Conservation (phyloP, 2,329 filamentous ascomycete species). For the Immersiporthe knoxdaviesiana region DNA sequence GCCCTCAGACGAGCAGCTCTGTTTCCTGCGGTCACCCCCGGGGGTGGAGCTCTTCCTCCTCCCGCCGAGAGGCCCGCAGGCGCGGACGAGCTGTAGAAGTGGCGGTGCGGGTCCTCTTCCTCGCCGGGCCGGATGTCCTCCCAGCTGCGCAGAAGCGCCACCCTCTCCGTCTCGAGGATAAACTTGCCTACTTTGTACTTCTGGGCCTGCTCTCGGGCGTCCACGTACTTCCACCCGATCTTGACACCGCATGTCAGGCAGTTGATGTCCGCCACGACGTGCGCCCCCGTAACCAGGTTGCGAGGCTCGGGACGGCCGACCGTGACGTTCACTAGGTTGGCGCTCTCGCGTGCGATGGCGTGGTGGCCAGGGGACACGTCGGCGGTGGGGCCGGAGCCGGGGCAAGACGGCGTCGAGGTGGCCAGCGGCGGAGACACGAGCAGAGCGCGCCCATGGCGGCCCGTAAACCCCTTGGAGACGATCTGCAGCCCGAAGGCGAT, state of each 20-base stretch:
- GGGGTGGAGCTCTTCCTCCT: conserved; percentile 27
- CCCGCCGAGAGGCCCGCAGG: conserved; percentile 16
- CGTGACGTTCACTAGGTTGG: conserved; percentile 56
- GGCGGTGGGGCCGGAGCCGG: conserved; percentile 34
- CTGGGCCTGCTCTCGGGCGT: conserved; percentile 61
- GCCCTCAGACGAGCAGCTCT: conserved; percentile 23
- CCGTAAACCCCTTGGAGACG: conserved; percentile 68
- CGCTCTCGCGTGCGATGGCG: conserved; percentile 25
- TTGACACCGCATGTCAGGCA: conserved; percentile 60
- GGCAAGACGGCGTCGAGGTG: conserved; percentile 23
- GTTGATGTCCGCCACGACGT: conserved; percentile 66
- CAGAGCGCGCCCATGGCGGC: conserved; percentile 66
- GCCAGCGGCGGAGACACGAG: conserved; percentile 51
- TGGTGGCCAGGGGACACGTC: conserved; percentile 29
- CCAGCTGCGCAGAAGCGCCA: conserved; percentile 58
- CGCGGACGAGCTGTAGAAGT: conserved; percentile 30
- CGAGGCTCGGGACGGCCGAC: conserved; percentile 59
- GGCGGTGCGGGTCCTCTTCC: conserved; percentile 21
- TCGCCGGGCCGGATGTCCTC: conserved; percentile 45
- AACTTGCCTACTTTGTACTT: conserved; percentile 72
- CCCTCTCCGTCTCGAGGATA: conserved; percentile 65
- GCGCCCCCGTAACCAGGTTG: conserved; percentile 64
- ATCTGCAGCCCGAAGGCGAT: conserved; percentile 65
- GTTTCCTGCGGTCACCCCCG: conserved; percentile 22
- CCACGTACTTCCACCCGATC: conserved; percentile 71